Evolutionary conservation across 306 rosid genomes (phyloP).

Genomic region (Corylus avellana): DNA sequence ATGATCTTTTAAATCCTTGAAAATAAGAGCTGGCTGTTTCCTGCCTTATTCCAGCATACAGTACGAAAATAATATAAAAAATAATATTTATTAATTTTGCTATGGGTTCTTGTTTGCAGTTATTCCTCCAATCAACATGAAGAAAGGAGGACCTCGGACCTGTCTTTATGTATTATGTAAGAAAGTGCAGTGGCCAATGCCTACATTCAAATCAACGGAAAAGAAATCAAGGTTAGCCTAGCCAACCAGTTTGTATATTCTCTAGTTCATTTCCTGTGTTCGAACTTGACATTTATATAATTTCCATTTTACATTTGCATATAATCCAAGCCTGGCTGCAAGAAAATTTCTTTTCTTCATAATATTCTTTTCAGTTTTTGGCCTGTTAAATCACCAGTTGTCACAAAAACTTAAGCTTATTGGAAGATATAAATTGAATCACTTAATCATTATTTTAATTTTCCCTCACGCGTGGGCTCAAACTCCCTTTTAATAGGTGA

Average conservation of each 20-base stretch:
- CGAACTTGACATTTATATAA: neutral
- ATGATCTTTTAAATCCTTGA: neutral
- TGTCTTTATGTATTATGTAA: slow-evolving; percentile 64
- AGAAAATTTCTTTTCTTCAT: neutral
- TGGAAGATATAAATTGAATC: no score
- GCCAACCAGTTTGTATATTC: slow-evolving; percentile 2
- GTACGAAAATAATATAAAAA: neutral
- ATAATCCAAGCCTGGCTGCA: no score
- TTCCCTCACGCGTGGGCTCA: no score
- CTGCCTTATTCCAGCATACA: no score
- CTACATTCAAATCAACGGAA: slow-evolving; percentile 56
- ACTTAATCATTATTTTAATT: no score
- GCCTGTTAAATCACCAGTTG: neutral
- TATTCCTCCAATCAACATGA: slow-evolving; percentile 54
- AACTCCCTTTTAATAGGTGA: no score
- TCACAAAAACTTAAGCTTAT: no score
- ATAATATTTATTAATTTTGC: slow-evolving; percentile 6
- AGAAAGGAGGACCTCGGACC: slow-evolving; percentile 88
- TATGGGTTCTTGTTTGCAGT: slow-evolving; percentile 40
- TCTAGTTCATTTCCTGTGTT: neutral
- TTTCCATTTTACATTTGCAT: no score
- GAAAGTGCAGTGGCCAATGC: slow-evolving; percentile 80
- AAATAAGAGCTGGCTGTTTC: slow-evolving; percentile 5
- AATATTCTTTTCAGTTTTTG: neutral
- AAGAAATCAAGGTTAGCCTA: slow-evolving; percentile 59